These are phyloP conservation scores for Diplodia corticola DNA, from an alignment of 2,329 filamentous ascomycete species.

Conservation along the genomic window DNA sequence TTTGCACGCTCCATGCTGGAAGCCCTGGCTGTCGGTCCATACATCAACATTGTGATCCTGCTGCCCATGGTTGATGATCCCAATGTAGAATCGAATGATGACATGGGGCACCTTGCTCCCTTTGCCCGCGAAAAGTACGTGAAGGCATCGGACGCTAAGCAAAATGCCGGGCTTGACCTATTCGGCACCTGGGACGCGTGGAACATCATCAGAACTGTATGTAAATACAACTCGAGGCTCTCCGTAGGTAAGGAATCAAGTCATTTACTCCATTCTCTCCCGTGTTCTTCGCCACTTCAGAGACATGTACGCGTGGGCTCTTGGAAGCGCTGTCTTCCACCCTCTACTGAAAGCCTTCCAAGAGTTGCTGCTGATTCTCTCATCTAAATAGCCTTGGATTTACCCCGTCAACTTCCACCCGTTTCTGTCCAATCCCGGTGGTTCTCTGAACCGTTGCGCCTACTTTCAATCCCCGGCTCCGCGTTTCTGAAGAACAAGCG, in stretches of 20 bases:
- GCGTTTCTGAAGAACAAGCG: constrained; percentile 60
- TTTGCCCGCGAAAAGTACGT: constrained; percentile 43
- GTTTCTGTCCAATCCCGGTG: constrained; percentile 59
- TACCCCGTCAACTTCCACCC: constrained; percentile 61
- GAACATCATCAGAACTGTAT: constrained; percentile 82
- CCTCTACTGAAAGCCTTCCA: not conserved
- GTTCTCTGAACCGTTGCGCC: constrained; percentile 63
- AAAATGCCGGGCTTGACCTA: constrained; percentile 50
- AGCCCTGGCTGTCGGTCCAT: constrained; percentile 70
- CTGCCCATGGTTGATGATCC: constrained; percentile 80
- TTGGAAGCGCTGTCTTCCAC: not conserved
- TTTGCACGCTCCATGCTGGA: constrained; percentile 85
- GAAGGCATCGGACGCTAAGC: constrained; percentile 7
- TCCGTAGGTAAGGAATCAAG: constrained; percentile 70
- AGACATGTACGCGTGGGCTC: not conserved
- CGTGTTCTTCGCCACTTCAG: not conserved
- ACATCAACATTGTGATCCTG: constrained; percentile 77
- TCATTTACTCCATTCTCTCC: constrained; percentile 14
- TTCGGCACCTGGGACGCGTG: constrained; percentile 91
- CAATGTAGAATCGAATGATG: constrained; percentile 56
- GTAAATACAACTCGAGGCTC: constrained; percentile 79
- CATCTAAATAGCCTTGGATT: constrained; percentile 51
- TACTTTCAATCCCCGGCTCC: constrained; percentile 54
- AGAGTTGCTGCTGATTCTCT: constrained; percentile 5
- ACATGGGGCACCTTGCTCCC: constrained; percentile 54